Percentiles rank a stretch among this genome's conserved stretches.
Evolutionary conservation across 768 basidiomycete genomes (phyloP).

Genomic region (Panaeolus papilionaceus): DNA sequence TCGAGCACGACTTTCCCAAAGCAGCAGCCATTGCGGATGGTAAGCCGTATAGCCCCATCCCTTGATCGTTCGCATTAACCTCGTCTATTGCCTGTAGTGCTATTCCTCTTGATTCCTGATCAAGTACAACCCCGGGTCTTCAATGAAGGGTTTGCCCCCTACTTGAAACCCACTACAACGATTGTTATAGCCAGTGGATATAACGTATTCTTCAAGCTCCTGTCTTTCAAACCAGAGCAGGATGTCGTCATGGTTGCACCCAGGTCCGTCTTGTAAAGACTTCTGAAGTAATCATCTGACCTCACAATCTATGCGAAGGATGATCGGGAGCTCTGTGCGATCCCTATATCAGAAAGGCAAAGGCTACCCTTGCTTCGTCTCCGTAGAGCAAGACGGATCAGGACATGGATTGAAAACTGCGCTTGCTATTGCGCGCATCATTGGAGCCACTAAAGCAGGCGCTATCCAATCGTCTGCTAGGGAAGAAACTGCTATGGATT

Average conservation of each 20-base stretch:
- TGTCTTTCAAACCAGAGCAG: constrained; percentile 57
- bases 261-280: constrained; percentile 41
- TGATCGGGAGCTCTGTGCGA: constrained; percentile 72
- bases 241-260: constrained; percentile 74
- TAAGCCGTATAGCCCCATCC: constrained; percentile 29
- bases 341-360: constrained; percentile 63
- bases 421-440: constrained; percentile 59
- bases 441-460: constrained; percentile 68
- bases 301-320: constrained; percentile 39
- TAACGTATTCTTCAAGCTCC: constrained; percentile 66
- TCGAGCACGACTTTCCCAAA: constrained; percentile 61
- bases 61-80: neutral
- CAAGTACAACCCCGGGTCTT: constrained; percentile 70
- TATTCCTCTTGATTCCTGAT: constrained; percentile 69
- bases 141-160: constrained; percentile 57
- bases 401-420: constrained; percentile 52
- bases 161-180: constrained; percentile 52
- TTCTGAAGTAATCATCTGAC: neutral
- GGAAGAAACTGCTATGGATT: constrained; percentile 71
- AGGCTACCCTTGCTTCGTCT: constrained; percentile 71
- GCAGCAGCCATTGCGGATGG: constrained; percentile 63
- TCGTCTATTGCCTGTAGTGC: constrained; percentile 38
- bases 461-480: constrained; percentile 67
- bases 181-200: constrained; percentile 71
- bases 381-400: constrained; percentile 66